A percentile compares a stretch with the other conserved stretches of the same genome.
phyloP scores from a whole-genome alignment of 129 eudicot species.

The Centrapalus pauciflorus region DNA sequence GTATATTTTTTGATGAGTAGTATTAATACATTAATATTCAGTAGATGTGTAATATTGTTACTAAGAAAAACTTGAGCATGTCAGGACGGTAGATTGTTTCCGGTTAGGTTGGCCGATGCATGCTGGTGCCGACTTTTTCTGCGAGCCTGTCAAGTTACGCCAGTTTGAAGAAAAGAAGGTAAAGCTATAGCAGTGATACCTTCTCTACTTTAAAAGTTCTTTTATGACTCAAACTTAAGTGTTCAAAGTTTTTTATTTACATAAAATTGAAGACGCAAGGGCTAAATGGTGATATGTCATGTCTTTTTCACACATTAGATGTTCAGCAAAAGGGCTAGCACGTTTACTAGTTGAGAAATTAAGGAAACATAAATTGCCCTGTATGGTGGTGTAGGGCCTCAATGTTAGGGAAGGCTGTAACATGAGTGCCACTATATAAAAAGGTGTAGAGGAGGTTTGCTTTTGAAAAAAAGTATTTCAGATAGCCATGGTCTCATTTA shows the following conservation, averaged over 20 bases:
- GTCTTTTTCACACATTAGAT: neutral
- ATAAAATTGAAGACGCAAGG: neutral
- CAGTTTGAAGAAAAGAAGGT: conserved; percentile 62
- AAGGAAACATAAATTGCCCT: too few relatives aligned
- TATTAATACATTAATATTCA: conserved; percentile 39
- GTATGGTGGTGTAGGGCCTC: too few relatives aligned
- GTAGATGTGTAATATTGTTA: conserved; percentile 18
- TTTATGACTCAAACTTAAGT: neutral
- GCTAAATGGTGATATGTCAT: neutral
- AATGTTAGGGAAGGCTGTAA: too few relatives aligned
- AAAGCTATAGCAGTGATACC: conserved; percentile 2
- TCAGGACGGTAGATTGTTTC: conserved; percentile 95
- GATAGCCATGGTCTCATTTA: too few relatives aligned
- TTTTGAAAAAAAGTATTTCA: too few relatives aligned
- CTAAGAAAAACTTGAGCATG: neutral
- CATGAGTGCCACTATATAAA: too few relatives aligned
- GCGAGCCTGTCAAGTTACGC: conserved; percentile 37
- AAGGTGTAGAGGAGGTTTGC: too few relatives aligned
- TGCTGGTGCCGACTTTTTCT: conserved; percentile 96
- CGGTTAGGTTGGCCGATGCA: conserved; percentile 99
- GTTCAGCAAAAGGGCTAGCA: neutral
- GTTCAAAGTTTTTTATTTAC: neutral
- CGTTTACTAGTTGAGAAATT: too few relatives aligned
- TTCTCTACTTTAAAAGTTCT: neutral
- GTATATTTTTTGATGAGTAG: conserved; percentile 27